These are phyloP conservation scores for Avena sativa DNA, from an alignment of 176 grass and related monocot genomes.

Conservation along the genomic window DNA sequence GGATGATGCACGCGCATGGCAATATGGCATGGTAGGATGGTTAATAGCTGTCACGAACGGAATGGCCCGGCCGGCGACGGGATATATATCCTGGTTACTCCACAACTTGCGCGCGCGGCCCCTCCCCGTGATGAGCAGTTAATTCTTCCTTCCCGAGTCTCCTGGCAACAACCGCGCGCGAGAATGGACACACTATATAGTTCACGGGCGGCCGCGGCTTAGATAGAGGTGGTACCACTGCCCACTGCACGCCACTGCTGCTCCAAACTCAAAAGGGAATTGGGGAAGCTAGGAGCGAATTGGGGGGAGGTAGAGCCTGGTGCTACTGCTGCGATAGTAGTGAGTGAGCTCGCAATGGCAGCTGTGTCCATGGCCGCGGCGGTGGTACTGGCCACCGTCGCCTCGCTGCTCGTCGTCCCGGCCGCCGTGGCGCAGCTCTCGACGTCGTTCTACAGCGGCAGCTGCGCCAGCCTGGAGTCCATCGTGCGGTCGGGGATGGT, in stretches of 20 bases:
- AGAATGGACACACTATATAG: conserved; percentile 35
- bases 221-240: neutral
- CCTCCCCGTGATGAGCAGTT: neutral
- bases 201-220: conserved; percentile 16
- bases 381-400: neutral
- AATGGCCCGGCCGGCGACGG: neutral
- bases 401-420: neutral
- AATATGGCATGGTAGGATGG: neutral
- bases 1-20: neutral
- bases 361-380: conserved; percentile 7
- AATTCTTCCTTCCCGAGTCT: neutral
- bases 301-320: neutral
- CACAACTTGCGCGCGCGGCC: neutral
- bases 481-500: neutral
- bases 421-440: conserved; percentile 24
- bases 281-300: neutral
- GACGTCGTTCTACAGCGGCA: conserved; percentile 8
- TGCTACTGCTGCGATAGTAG: neutral
- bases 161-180: conserved; percentile 15
- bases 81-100: neutral
- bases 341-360: neutral
- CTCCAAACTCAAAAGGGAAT: neutral
- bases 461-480: conserved; percentile 28
- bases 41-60: conserved; percentile 14
- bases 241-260: neutral